Evolutionary conservation across 495 filamentous ascomycete species (phyloP), one percentile per base, ranked within the genome.

Genomic region (Daldinia loculata): DNA sequence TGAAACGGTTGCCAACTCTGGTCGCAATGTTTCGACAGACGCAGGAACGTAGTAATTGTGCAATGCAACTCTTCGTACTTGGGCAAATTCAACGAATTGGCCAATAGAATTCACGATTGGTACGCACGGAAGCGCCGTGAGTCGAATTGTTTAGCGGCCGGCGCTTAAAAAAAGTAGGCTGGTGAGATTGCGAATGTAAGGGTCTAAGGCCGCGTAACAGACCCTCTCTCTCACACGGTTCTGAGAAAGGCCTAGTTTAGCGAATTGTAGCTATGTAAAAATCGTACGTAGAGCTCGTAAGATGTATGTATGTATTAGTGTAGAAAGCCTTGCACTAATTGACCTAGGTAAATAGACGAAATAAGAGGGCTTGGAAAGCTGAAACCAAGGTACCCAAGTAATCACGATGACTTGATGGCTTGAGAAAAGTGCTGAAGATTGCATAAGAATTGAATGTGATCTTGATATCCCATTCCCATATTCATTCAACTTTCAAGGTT

Each of bases 21-120:
- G 43, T 32, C 15, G 34, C 36, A 55, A 53, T 62, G 70, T 69
- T 69, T 69, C 65, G 61, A 72, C 22, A 68, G 65, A 62, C 70
- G 70, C 70, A 72, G 70, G 70, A 72, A 66, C 70, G 56, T 29
- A 65, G 64, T 12, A 41, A 52, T 34, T 32, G 60, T 43, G 70
- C 70, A 68, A 68, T 72, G 70, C 64, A 36, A 72, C 64, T 63
- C 64, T 61, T 63, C 36, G 56, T 53, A 4, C 43, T 48, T 56
- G 27, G 56, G 57, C 27, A 57, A 61, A 55, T 39, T 22, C 6
- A n/a, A 27, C 43, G 50, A 69, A 69, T 68, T 62, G 61, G 22
- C 65, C 66, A 72, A 68, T 72, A 6, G 50, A 12, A 57, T 38
- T 39, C n/a, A 29, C 14, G 17, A 27, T 30, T 52, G 24, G 39